phyloP scores from a whole-genome alignment of 148 eudicot species.

The Rhododendron simsii region DNA sequence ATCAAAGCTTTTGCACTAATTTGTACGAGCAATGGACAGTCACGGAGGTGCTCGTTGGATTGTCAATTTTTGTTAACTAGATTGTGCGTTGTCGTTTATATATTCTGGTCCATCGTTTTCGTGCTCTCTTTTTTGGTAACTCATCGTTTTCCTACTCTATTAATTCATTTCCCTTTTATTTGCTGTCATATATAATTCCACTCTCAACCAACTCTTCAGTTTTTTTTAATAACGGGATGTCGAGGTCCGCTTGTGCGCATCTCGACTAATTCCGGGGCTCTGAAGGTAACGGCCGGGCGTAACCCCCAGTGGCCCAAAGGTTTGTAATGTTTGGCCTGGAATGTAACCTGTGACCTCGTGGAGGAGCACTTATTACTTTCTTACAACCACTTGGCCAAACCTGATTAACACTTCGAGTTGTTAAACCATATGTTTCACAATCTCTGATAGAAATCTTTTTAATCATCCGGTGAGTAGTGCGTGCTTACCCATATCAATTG shows the following conservation, averaged over 20 bases:
- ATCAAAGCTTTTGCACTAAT: background rate
- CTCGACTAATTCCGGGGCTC: too few species aligned
- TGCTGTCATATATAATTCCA: too few species aligned
- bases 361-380: too few species aligned
- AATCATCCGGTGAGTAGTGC: background rate
- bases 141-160: too few species aligned
- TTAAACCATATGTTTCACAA: background rate
- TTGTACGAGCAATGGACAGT: background rate
- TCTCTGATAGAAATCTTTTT: background rate
- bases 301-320: too few species aligned
- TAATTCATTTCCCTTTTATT: background rate
- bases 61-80: background rate
- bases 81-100: background rate
- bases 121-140: background rate
- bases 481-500: background rate
- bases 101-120: background rate
- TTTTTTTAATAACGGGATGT: too few species aligned
- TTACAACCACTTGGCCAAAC: too few species aligned
- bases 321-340: too few species aligned
- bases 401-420: background rate
- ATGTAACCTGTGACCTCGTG: too few species aligned
- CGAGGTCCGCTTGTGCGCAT: fast-evolving
- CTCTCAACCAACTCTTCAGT: too few species aligned
- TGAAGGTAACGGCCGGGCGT: too few species aligned
- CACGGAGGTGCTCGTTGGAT: background rate